Evolutionary conservation across 225 moss, liverwort and hornwort species (phyloP).

Genomic region (Marchantia polymorpha): DNA sequence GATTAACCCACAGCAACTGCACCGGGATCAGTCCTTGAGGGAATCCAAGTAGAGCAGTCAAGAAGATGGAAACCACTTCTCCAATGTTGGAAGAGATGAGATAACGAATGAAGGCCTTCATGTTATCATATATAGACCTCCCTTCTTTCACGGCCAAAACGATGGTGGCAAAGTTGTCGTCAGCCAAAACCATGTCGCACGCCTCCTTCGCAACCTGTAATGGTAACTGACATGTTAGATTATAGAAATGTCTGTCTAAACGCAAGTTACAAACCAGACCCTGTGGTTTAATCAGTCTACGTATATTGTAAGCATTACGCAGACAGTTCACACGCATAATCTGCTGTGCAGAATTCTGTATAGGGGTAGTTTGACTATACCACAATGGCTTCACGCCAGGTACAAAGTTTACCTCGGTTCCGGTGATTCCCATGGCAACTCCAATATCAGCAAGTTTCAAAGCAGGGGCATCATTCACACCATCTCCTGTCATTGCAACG

Average conservation of each 20-base stretch:
- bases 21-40: constrained; percentile 62
- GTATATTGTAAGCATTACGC: background rate
- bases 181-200: constrained; percentile 67
- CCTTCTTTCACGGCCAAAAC: constrained; percentile 57
- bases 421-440: constrained; percentile 63
- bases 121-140: constrained; percentile 65
- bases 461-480: constrained; percentile 71
- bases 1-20: constrained; percentile 69
- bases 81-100: constrained; percentile 68
- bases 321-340: too few species aligned
- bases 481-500: constrained; percentile 69
- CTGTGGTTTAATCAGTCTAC: background rate
- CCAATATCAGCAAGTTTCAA: constrained; percentile 74
- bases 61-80: constrained; percentile 55
- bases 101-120: constrained; percentile 73
- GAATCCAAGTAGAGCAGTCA: constrained; percentile 51
- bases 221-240: background rate
- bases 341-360: too few species aligned
- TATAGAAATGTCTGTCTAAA: background rate
- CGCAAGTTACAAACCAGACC: too few species aligned
- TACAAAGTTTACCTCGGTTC: constrained; percentile 49
- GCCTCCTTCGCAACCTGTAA: constrained; percentile 67
- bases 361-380: too few species aligned
- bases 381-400: background rate
- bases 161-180: constrained; percentile 64